A percentile compares a stretch with the other conserved stretches of the same genome.
phyloP scores from a whole-genome alignment of 495 filamentous ascomycete species.

The Xylaria intraflava region DNA sequence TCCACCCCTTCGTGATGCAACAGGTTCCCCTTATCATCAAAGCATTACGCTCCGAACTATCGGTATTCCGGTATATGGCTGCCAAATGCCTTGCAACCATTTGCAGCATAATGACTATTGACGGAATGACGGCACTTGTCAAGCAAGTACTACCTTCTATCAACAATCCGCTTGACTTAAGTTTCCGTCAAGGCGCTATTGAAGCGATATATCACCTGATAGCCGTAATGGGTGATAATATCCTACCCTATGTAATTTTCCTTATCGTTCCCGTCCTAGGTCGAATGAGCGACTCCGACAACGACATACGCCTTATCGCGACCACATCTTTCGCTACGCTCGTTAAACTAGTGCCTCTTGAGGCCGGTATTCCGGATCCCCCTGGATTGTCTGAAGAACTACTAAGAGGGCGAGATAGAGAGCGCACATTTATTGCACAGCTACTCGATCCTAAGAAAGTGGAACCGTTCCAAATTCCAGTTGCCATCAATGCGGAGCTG shows the following conservation, averaged over 20 bases:
- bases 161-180: conserved; percentile 77
- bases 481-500: conserved; percentile 92
- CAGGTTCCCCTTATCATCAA: conserved; percentile 83
- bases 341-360: conserved; percentile 96
- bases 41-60: conserved; percentile 76
- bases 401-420: conserved; percentile 80
- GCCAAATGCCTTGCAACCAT: conserved; percentile 97
- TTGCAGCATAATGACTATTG: conserved; percentile 89
- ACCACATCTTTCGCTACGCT: conserved; percentile 96
- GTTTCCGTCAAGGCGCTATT: conserved; percentile 83
- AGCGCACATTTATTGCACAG: conserved; percentile 93
- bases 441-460: conserved; percentile 95
- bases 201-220: conserved; percentile 94
- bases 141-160: conserved; percentile 88
- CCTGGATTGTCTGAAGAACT: conserved; percentile 84
- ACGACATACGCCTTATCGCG: conserved; percentile 86
- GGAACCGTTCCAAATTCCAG: conserved; percentile 86
- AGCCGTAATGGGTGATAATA: conserved; percentile 94
- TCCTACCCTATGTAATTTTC: conserved; percentile 97
- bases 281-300: conserved; percentile 98
- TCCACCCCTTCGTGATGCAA: conserved; percentile 70
- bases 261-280: conserved; percentile 96
- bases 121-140: conserved; percentile 92
- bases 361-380: conserved; percentile 95
- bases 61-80: conserved; percentile 90